Evolutionary conservation across 345 rosid genomes (phyloP).

Genomic region (Eucalyptus dawsonii): DNA sequence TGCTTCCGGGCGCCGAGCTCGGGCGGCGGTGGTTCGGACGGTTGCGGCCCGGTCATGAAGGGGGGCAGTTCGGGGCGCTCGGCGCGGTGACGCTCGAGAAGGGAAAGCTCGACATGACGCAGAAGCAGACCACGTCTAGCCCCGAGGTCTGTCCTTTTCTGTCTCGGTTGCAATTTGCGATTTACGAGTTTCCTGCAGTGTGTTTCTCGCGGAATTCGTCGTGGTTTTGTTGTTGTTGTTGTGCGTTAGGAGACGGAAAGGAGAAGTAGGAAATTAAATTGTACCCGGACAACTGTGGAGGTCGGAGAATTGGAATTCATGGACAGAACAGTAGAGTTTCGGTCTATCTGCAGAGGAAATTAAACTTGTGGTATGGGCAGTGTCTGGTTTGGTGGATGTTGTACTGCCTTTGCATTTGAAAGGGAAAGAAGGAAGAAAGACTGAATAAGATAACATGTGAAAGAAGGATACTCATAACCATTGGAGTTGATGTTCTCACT

Average conservation of each 20-base stretch:
- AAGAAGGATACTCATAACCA: neutral
- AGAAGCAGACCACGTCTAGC: constrained; percentile 38
- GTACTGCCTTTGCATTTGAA: neutral
- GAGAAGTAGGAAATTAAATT: neutral
- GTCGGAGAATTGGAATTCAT: neutral
- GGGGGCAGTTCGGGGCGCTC: constrained; percentile 45
- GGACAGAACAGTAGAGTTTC: neutral
- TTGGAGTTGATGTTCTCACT: neutral
- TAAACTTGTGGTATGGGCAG: neutral
- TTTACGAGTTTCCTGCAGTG: neutral
- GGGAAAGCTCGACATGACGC: constrained; percentile 67
- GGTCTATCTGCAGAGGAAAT: neutral
- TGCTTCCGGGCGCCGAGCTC: constrained; percentile 34
- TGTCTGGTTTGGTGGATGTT: neutral
- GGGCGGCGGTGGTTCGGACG: constrained; percentile 12
- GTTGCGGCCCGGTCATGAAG: constrained; percentile 68
- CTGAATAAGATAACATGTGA: neutral
- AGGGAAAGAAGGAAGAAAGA: neutral
- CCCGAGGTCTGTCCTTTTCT: constrained; percentile 58
- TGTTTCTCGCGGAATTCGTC: neutral
- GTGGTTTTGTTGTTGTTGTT: neutral
- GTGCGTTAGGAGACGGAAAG: neutral
- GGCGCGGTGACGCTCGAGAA: constrained; percentile 90
- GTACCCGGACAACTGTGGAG: neutral
- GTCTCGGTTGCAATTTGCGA: neutral